Percentiles rank a stretch among this genome's conserved stretches.
Evolutionary conservation across 225 moss, liverwort and hornwort genomes (phyloP).

Genomic region (Sphagnum contortum): DNA sequence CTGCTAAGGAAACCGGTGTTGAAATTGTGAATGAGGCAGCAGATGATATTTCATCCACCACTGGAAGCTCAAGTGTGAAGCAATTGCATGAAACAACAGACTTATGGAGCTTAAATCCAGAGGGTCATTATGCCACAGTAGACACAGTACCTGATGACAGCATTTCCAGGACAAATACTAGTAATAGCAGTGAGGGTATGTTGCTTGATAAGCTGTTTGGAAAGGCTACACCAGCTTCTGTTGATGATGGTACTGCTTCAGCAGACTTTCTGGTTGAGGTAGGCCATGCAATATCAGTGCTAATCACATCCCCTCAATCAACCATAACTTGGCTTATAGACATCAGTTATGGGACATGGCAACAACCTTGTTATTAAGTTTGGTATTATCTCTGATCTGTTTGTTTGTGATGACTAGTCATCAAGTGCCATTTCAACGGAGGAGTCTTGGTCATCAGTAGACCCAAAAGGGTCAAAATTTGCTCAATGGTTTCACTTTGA

Average conservation of each 20-base stretch:
- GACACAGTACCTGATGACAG: conserved; percentile 42
- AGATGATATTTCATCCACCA: too few species aligned
- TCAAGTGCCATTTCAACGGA: conserved; percentile 36
- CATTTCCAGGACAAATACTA: too few species aligned
- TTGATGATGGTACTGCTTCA: conserved; percentile 41
- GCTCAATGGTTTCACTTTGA: conserved; percentile 78
- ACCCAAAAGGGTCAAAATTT: conserved; percentile 73
- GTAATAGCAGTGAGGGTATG: conserved; percentile 25
- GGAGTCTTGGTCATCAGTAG: conserved; percentile 52
- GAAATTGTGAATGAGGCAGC: conserved; percentile 5
- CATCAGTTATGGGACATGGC: too few species aligned
- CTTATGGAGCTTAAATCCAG: conserved; percentile 33
- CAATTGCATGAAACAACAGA: conserved; percentile 23
- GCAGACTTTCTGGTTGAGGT: conserved; percentile 26
- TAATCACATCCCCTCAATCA: too few species aligned
- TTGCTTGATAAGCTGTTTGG: conserved; percentile 85
- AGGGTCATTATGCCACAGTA: conserved; percentile 14
- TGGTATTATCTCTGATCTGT: too few species aligned
- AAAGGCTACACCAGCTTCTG: conserved; percentile 38
- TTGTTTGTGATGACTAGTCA: conserved; percentile 16
- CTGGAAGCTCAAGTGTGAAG: conserved; percentile 27
- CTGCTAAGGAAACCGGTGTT: conserved; percentile 39
- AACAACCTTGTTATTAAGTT: too few species aligned
- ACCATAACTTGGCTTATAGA: too few species aligned
- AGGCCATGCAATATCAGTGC: too few species aligned